phyloP scores from a whole-genome alignment of 2,329 filamentous ascomycete genomes.

The Sclerotinia nivalis region DNA sequence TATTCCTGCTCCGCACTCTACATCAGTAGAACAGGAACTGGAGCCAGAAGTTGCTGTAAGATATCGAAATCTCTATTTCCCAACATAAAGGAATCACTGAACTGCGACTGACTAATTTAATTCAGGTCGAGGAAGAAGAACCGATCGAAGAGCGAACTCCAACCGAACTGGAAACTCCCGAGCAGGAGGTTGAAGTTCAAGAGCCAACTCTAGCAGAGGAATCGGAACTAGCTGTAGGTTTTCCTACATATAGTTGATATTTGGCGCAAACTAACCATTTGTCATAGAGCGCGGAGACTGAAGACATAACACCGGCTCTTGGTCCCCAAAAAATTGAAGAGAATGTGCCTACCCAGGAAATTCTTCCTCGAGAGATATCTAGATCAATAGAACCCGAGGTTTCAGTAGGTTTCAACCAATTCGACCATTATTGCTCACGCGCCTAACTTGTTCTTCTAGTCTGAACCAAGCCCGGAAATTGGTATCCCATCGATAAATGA shows the following conservation, averaged over 20 bases:
- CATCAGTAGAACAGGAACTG: background rate
- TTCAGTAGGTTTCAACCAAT: background rate
- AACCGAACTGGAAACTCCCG: background rate
- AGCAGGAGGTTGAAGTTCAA: background rate
- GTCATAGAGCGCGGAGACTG: background rate
- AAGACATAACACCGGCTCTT: background rate
- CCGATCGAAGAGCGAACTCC: background rate
- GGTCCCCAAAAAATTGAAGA: background rate
- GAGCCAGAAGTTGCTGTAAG: background rate
- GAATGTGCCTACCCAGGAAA: background rate
- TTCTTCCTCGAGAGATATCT: background rate
- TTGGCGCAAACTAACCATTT: background rate
- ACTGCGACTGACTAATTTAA: background rate
- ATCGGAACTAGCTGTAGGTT: background rate
- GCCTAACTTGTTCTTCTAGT: background rate
- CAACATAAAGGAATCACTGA: background rate
- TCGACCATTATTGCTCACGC: background rate
- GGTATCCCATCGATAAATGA: background rate
- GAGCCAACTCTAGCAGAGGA: background rate
- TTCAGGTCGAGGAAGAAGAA: background rate
- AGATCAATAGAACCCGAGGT: background rate
- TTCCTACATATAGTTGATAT: rapidly evolving
- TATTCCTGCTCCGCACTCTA: too few species aligned
- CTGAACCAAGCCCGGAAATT: background rate
- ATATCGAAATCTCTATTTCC: too few species aligned